Evolutionary conservation across 2,329 filamentous ascomycete genomes (phyloP).

Genomic region (Metarhizium humberi): DNA sequence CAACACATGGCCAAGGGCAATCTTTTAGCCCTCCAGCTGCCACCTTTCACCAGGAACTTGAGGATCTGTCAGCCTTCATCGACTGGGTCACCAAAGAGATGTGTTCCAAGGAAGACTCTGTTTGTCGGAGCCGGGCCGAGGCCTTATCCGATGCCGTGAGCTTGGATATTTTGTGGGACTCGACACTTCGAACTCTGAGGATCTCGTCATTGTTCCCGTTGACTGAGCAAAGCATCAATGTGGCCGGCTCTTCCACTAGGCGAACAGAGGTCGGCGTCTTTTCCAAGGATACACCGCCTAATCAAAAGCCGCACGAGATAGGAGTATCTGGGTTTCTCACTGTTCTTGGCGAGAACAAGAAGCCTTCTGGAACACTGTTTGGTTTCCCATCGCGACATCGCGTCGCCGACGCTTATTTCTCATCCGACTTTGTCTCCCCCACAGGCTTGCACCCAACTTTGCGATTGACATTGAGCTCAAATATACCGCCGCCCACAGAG

Average conservation of each 20-base stretch:
- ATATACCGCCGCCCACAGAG: slow-evolving; percentile 39
- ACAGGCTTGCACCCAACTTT: slow-evolving; percentile 79
- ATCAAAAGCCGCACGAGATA: slow-evolving; percentile 60
- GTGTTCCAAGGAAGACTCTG: slow-evolving; percentile 35
- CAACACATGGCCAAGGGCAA: slow-evolving; percentile 29
- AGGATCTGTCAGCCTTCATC: slow-evolving; percentile 45
- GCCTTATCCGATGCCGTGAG: slow-evolving; percentile 44
- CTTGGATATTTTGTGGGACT: slow-evolving; percentile 70
- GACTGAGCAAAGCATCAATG: slow-evolving; percentile 27
- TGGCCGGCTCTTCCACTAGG: slow-evolving; percentile 32
- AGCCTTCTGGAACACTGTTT: slow-evolving; percentile 70
- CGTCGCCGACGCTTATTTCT: slow-evolving; percentile 49
- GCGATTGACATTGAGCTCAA: slow-evolving; percentile 52
- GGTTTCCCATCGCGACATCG: slow-evolving; percentile 73
- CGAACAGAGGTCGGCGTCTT: slow-evolving; percentile 77
- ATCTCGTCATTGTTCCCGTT: slow-evolving; percentile 57
- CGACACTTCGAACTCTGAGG: slow-evolving; percentile 54
- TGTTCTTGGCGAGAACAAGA: slow-evolving; percentile 65
- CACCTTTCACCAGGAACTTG: slow-evolving; percentile 55
- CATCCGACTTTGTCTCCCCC: slow-evolving; percentile 55
- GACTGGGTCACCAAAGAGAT: slow-evolving; percentile 41
- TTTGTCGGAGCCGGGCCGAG: slow-evolving; percentile 41
- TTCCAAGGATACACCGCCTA: slow-evolving; percentile 49
- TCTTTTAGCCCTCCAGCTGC: not conserved
- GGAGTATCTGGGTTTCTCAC: slow-evolving; percentile 70